These are phyloP conservation scores for Cucumis hystrix DNA, from an alignment of 306 rosid genomes.

Conservation along the genomic window DNA sequence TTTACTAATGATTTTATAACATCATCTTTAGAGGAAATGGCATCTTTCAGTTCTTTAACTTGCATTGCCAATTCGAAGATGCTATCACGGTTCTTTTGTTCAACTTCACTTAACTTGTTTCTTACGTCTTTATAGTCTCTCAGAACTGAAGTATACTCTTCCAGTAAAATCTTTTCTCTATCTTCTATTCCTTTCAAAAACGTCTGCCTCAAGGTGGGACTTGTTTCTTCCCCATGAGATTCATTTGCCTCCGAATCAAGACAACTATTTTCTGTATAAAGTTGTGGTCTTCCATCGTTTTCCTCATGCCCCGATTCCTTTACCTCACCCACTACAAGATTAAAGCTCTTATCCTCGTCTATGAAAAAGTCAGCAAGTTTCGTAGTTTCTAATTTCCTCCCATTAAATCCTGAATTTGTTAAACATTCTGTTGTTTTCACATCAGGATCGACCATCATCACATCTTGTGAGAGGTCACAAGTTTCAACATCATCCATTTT, in stretches of 20 bases:
- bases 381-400: constrained; percentile 15
- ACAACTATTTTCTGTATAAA: constrained; percentile 12
- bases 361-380: neutral
- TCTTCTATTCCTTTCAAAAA: constrained; percentile 52
- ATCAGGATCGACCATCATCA: constrained; percentile 4
- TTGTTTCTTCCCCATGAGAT: constrained; percentile 26
- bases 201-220: constrained; percentile 51
- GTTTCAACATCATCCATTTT: constrained; percentile 33
- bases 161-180: constrained; percentile 50
- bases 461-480: constrained; percentile 6
- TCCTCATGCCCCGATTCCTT: constrained; percentile 19
- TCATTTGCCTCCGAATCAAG: constrained; percentile 20
- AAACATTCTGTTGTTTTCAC: constrained; percentile 4
- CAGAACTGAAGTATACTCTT: constrained; percentile 62
- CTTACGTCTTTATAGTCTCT: constrained; percentile 51
- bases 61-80: constrained; percentile 51
- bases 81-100: constrained; percentile 51
- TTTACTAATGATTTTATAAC: constrained; percentile 33
- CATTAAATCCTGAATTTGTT: constrained; percentile 19
- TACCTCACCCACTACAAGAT: neutral
- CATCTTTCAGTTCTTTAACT: constrained; percentile 51
- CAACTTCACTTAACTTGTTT: constrained; percentile 46
- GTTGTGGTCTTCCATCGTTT: constrained; percentile 10
- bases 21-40: constrained; percentile 39
- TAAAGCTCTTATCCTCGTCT: constrained; percentile 16